These are phyloP conservation scores for Eutrema yunnanense DNA, from an alignment of 345 rosid species.

Conservation along the genomic window DNA sequence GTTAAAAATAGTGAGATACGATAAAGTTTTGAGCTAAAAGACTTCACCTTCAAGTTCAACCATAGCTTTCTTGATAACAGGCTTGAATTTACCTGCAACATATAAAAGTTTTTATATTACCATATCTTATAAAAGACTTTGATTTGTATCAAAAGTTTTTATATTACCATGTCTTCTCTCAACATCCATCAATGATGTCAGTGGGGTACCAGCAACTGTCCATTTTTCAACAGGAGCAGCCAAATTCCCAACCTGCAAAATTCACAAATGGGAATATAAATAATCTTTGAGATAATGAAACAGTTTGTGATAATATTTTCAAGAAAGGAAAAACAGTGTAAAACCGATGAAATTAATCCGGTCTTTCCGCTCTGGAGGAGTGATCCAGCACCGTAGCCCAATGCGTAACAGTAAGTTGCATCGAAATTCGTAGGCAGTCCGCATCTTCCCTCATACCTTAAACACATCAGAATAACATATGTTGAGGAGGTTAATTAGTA, in stretches of 20 bases:
- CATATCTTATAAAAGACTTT: conserved; percentile 48
- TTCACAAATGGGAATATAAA: background rate
- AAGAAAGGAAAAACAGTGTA: conserved; percentile 12
- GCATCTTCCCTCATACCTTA: conserved; percentile 95
- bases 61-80: conserved; percentile 99
- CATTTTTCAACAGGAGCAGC: conserved; percentile 83
- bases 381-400: conserved; percentile 89
- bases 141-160: background rate
- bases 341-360: conserved; percentile 84
- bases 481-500: background rate
- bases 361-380: conserved; percentile 86
- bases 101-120: conserved; percentile 23
- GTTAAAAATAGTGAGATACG: background rate
- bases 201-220: conserved; percentile 91
- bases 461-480: background rate
- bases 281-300: conserved; percentile 1
- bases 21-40: background rate
- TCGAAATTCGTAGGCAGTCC: conserved; percentile 96
- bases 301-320: background rate
- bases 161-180: conserved; percentile 94
- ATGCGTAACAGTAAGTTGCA: conserved; percentile 81
- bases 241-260: conserved; percentile 77
- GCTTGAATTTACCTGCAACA: conserved; percentile 77
- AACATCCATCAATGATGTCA: conserved; percentile 93
- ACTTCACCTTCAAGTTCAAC: conserved; percentile 87